Evolutionary conservation across 2,329 filamentous ascomycete genomes (phyloP).

Genomic region (Rhexocercosporidium sp.): DNA sequence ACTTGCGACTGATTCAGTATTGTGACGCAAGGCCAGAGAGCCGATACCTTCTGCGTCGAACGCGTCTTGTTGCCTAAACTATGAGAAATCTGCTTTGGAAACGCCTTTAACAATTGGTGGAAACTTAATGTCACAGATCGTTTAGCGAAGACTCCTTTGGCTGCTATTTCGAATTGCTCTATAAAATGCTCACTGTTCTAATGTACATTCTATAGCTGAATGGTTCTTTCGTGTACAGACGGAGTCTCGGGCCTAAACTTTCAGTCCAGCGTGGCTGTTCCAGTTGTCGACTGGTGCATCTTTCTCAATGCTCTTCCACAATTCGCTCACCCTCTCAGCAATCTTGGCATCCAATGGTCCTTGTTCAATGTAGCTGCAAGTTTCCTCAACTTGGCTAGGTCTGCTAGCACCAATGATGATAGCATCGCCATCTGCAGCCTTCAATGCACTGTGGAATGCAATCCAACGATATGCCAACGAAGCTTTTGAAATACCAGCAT

Average conservation of each 20-base stretch:
- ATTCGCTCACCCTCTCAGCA: slow-evolving; percentile 24
- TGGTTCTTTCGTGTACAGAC: not conserved
- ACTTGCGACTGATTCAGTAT: too few relatives aligned
- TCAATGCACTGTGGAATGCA: slow-evolving; percentile 39
- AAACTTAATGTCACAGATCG: not conserved
- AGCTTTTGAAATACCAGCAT: slow-evolving; percentile 41
- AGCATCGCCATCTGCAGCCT: slow-evolving; percentile 38
- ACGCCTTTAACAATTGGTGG: not conserved
- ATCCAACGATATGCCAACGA: slow-evolving; percentile 47
- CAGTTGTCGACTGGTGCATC: slow-evolving; percentile 37
- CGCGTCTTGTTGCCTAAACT: too few relatives aligned
- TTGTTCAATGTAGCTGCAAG: slow-evolving; percentile 26
- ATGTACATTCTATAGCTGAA: not conserved
- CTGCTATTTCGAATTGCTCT: not conserved
- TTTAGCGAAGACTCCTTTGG: not conserved
- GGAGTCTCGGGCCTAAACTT: not conserved
- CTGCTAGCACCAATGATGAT: slow-evolving; percentile 40
- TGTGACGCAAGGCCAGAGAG: too few relatives aligned
- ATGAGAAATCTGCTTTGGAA: too few relatives aligned
- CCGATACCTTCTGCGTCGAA: too few relatives aligned
- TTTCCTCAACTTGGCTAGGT: slow-evolving; percentile 33
- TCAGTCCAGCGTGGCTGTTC: slow-evolving; percentile 1
- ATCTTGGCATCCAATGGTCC: slow-evolving; percentile 34
- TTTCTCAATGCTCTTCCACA: slow-evolving; percentile 39
- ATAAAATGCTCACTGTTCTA: too few relatives aligned